Evolutionary conservation across 495 filamentous ascomycete species (phyloP).

Genomic region (Penicillium angulare): DNA sequence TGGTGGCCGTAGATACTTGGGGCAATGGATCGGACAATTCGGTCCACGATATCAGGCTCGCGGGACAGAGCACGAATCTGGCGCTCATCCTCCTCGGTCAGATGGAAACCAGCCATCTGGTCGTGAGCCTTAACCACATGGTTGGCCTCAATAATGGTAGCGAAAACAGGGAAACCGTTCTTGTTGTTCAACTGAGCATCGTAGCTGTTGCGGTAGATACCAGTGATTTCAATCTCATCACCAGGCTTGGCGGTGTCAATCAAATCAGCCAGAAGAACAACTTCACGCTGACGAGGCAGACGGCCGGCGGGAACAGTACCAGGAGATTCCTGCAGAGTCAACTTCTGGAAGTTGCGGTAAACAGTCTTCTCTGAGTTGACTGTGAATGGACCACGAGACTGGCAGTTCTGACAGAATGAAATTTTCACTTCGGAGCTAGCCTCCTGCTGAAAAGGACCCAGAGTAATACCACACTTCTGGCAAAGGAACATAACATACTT

Average conservation of each 20-base stretch:
- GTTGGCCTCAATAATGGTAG: slow-evolving; percentile 96
- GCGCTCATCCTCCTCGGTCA: slow-evolving; percentile 95
- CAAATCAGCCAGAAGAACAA: slow-evolving; percentile 93
- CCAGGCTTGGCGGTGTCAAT: slow-evolving; percentile 97
- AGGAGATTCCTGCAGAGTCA: slow-evolving; percentile 96
- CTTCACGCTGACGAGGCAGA: slow-evolving; percentile 90
- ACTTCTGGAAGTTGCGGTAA: slow-evolving; percentile 98
- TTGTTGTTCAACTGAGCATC: slow-evolving; percentile 97
- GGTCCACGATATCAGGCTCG: slow-evolving; percentile 91
- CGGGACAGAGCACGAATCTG: slow-evolving; percentile 81
- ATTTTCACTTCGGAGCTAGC: slow-evolving; percentile 94
- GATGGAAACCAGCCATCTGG: slow-evolving; percentile 92
- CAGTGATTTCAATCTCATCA: slow-evolving; percentile 96
- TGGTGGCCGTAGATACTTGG: slow-evolving; percentile 96
- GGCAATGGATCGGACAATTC: slow-evolving; percentile 90
- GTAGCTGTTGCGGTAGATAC: slow-evolving; percentile 98
- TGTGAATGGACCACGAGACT: slow-evolving; percentile 92
- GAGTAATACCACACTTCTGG: slow-evolving; percentile 83
- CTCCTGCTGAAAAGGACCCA: slow-evolving; percentile 97
- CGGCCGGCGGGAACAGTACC: slow-evolving; percentile 96
- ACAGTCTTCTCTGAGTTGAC: slow-evolving; percentile 97
- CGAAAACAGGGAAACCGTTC: slow-evolving; percentile 98
- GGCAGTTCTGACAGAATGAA: slow-evolving; percentile 95
- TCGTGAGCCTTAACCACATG: slow-evolving; percentile 96
- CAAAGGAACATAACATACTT: slow-evolving; percentile 99